Percentiles rank a stretch among this genome's conserved stretches.
Conservation (phyloP, 106 monocot genomes). For the Hemerocallis citrina region DNA sequence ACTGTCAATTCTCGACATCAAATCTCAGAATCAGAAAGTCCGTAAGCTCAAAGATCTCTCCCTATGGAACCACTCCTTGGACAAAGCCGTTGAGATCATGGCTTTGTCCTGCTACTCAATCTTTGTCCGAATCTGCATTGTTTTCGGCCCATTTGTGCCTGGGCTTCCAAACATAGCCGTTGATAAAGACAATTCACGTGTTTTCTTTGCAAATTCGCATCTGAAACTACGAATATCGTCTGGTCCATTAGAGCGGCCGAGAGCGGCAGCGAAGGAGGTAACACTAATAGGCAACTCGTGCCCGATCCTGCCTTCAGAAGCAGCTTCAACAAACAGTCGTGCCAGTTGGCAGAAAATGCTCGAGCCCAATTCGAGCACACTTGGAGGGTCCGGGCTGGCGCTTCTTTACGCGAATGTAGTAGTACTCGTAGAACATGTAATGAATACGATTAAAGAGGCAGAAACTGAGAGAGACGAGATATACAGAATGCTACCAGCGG, state of each 20-base stretch:
- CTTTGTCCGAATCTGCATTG: slow-evolving; percentile 35
- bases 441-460: slow-evolving; percentile 9
- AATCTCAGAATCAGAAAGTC: slow-evolving; percentile 36
- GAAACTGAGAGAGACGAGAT: slow-evolving; percentile 34
- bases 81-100: slow-evolving; percentile 38
- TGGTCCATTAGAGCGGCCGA: slow-evolving; percentile 19
- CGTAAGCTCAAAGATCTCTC: slow-evolving; percentile 46
- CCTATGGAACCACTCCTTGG: slow-evolving; percentile 47
- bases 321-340: background rate
- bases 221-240: background rate
- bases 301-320: slow-evolving; percentile 27
- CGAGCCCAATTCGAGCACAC: slow-evolving; percentile 18
- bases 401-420: slow-evolving; percentile 49
- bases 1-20: slow-evolving; percentile 19
- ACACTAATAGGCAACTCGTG: slow-evolving; percentile 36
- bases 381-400: slow-evolving; percentile 43
- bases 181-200: background rate
- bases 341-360: slow-evolving; percentile 6
- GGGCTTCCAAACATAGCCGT: slow-evolving; percentile 25
- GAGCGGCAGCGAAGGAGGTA: background rate
- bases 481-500: slow-evolving; percentile 9
- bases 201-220: background rate
- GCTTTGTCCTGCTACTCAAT: slow-evolving; percentile 24
- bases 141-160: slow-evolving; percentile 28
- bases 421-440: slow-evolving; percentile 24